Conservation (phyloP, 176 grass and related monocot genomes). For the Eragrostis curvula region DNA sequence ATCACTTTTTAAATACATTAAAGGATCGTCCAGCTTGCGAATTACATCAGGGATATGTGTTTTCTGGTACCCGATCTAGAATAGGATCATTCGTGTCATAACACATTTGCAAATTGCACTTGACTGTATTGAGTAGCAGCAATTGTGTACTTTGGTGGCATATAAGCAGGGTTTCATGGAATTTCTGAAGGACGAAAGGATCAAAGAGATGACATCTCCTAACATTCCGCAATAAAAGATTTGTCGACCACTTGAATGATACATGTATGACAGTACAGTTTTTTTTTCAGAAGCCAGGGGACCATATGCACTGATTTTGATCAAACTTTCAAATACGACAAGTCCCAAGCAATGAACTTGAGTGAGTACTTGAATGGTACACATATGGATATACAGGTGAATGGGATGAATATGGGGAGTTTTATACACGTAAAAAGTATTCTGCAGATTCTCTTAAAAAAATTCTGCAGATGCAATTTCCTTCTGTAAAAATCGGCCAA, state of each 20-base stretch:
- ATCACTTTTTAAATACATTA: too few relatives aligned
- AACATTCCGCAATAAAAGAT: background rate
- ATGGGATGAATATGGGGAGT: background rate
- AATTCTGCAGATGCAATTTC: background rate
- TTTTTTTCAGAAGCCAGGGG: background rate
- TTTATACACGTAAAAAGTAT: background rate
- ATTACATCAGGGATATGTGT: too few relatives aligned
- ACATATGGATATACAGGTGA: background rate
- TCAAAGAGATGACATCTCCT: background rate
- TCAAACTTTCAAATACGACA: background rate
- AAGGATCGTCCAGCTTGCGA: too few relatives aligned
- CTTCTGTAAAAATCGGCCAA: background rate
- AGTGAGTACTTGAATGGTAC: background rate
- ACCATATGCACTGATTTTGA: background rate
- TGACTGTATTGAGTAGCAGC: background rate
- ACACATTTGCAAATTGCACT: background rate
- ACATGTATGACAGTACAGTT: background rate
- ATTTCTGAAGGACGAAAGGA: background rate
- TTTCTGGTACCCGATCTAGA: too few relatives aligned
- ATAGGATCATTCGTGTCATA: too few relatives aligned
- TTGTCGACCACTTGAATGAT: background rate
- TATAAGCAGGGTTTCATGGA: background rate
- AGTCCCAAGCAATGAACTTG: background rate
- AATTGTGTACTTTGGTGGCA: background rate
- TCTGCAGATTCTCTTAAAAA: background rate